Conservation (phyloP, 108 stramenopile species). For the Nitzschia sp. region DNA sequence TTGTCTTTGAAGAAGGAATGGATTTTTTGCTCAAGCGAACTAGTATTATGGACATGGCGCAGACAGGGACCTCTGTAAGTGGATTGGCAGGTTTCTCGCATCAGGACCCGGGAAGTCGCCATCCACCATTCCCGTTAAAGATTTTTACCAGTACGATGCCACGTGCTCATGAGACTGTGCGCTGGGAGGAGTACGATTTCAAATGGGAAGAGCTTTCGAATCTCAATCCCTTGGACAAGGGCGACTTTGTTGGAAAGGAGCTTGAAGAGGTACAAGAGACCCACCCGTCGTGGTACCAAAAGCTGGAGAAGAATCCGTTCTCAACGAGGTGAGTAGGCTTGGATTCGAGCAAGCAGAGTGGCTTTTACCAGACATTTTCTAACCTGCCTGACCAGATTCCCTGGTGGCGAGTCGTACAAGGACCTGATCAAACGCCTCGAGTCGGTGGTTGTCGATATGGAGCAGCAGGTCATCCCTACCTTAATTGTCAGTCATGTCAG, state of each 20-base stretch:
- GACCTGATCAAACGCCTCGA: conserved; percentile 85
- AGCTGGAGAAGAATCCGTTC: conserved; percentile 78
- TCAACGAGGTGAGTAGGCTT: conserved; percentile 62
- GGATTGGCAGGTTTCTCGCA: conserved; percentile 41
- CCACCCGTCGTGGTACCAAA: conserved; percentile 75
- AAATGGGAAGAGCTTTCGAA: conserved; percentile 69
- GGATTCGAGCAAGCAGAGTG: too few relatives aligned
- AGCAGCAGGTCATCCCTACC: conserved; percentile 86
- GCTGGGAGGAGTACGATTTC: conserved; percentile 57
- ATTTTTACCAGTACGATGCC: conserved; percentile 85
- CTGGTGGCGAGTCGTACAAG: conserved; percentile 88
- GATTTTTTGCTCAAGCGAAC: conserved; percentile 59
- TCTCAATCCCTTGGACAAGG: conserved; percentile 92
- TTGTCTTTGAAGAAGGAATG: conserved; percentile 64
- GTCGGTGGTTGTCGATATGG: conserved; percentile 83
- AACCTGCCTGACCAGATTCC: conserved; percentile 55
- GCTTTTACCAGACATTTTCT: neutral
- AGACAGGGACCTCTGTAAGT: conserved; percentile 67
- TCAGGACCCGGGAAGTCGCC: conserved; percentile 12
- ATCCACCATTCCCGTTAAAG: conserved; percentile 67
- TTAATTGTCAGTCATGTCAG: conserved; percentile 90
- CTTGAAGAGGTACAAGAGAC: conserved; percentile 70
- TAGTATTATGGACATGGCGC: conserved; percentile 39
- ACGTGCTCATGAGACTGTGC: conserved; percentile 75
- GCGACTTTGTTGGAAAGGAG: conserved; percentile 85